Evolutionary conservation across 1,284 basidiomycete species (phyloP).

Genomic region (Fomitopsis palustris): DNA sequence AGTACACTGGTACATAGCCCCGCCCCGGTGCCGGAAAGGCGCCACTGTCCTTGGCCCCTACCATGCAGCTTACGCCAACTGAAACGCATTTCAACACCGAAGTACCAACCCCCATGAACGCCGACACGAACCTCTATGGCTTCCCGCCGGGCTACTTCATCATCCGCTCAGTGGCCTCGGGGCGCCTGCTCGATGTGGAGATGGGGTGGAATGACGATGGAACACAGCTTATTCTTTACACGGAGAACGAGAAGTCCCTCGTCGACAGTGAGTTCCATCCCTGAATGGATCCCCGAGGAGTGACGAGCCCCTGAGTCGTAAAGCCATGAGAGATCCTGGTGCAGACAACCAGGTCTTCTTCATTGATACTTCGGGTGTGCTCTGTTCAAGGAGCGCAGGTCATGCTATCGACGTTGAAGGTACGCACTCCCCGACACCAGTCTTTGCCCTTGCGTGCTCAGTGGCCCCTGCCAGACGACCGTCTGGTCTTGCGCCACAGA

Average conservation of each 20-base stretch:
- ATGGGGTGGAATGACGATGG: conserved; percentile 59
- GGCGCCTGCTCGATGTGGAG: conserved; percentile 61
- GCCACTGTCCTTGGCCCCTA: background rate
- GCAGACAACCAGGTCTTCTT: conserved; percentile 83
- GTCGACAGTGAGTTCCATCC: conserved; percentile 56
- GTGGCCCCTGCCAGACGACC: conserved; percentile 42
- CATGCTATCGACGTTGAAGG: conserved; percentile 79
- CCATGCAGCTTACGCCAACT: conserved; percentile 19
- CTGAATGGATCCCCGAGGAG: background rate
- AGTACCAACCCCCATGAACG: conserved; percentile 15
- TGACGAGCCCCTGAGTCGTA: background rate
- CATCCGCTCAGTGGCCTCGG: conserved; percentile 57
- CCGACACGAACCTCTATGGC: conserved; percentile 37
- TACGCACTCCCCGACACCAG: too few relatives aligned
- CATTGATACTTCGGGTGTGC: conserved; percentile 67
- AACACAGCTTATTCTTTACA: conserved; percentile 60
- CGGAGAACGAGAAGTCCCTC: conserved; percentile 66
- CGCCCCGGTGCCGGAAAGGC: background rate
- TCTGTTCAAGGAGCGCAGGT: conserved; percentile 74
- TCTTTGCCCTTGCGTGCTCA: background rate
- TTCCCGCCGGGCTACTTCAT: conserved; percentile 79
- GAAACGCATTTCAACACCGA: conserved; percentile 18
- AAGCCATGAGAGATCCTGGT: conserved; percentile 62
- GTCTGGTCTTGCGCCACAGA: conserved; percentile 67
- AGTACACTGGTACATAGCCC: background rate